Conservation (phyloP, 2,329 filamentous ascomycete species). For the Paraphoma sp. region DNA sequence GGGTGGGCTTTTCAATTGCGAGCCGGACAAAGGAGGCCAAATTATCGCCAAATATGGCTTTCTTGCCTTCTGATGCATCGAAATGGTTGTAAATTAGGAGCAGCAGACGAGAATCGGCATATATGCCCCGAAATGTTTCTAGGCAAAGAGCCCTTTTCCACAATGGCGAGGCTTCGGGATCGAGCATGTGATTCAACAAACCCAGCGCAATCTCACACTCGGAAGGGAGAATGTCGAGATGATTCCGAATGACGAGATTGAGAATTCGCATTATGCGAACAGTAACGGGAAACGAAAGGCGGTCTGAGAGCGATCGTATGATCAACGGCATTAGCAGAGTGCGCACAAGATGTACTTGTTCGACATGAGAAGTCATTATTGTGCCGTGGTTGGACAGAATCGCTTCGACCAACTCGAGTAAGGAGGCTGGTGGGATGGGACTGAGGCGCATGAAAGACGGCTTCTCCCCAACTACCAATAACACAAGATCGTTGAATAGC, state of each 20-base stretch:
- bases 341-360: conserved; percentile 81
- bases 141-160: conserved; percentile 93
- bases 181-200: conserved; percentile 82
- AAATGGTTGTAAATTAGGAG: conserved; percentile 82
- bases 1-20: conserved; percentile 84
- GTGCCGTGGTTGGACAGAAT: conserved; percentile 84
- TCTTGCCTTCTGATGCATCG: conserved; percentile 75
- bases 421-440: conserved; percentile 79
- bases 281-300: conserved; percentile 79
- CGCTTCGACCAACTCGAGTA: conserved; percentile 90
- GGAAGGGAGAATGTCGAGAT: conserved; percentile 74
- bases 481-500: conserved; percentile 88
- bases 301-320: conserved; percentile 77
- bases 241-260: conserved; percentile 79
- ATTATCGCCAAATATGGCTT: conserved; percentile 79
- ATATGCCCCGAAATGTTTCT: conserved; percentile 87
- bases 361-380: conserved; percentile 78
- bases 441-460: conserved; percentile 83
- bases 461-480: conserved; percentile 83
- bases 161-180: conserved; percentile 75
- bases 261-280: conserved; percentile 84
- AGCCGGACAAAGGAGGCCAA: conserved; percentile 90
- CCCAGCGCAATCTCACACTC: conserved; percentile 86
- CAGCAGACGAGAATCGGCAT: conserved; percentile 79
- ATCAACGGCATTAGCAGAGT: conserved; percentile 82